These are phyloP conservation scores for Leccinum pellstonianum DNA, from an alignment of 768 basidiomycete species.

Conservation along the genomic window DNA sequence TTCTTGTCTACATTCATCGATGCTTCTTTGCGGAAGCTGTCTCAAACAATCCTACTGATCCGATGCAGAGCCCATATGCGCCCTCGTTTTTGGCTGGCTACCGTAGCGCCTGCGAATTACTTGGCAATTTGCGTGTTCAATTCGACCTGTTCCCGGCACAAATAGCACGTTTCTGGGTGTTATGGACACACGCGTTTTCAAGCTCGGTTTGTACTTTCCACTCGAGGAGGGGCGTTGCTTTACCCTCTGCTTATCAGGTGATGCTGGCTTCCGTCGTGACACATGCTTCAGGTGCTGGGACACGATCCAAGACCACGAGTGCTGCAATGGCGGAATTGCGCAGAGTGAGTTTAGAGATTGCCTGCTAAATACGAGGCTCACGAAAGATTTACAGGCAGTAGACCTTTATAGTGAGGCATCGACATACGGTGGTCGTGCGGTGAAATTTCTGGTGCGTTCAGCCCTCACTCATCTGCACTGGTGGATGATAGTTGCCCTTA, in stretches of 20 bases:
- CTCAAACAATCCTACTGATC: slow-evolving; percentile 59
- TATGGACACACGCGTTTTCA: slow-evolving; percentile 74
- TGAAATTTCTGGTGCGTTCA: slow-evolving; percentile 62
- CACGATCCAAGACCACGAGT: slow-evolving; percentile 62
- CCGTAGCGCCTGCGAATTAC: slow-evolving; percentile 60
- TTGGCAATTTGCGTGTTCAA: slow-evolving; percentile 47
- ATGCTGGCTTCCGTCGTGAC: slow-evolving; percentile 79
- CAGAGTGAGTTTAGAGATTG: slow-evolving; percentile 14
- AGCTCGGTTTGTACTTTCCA: slow-evolving; percentile 46
- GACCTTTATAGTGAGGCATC: slow-evolving; percentile 68
- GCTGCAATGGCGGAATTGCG: slow-evolving; percentile 69
- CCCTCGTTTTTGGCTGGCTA: slow-evolving; percentile 69
- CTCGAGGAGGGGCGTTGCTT: background rate
- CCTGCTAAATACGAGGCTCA: background rate
- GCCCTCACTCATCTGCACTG: background rate
- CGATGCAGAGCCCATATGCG: slow-evolving; percentile 65
- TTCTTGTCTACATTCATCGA: slow-evolving; percentile 71
- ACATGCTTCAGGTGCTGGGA: slow-evolving; percentile 46
- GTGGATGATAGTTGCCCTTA: slow-evolving; percentile 26
- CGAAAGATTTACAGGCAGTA: slow-evolving; percentile 39
- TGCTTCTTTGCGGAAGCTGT: slow-evolving; percentile 77
- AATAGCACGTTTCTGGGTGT: slow-evolving; percentile 65
- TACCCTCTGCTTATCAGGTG: slow-evolving; percentile 42
- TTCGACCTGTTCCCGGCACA: slow-evolving; percentile 53
- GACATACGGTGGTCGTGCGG: slow-evolving; percentile 59